phyloP scores from a whole-genome alignment of 768 basidiomycete species.

The Melanogaster broomeanus region DNA sequence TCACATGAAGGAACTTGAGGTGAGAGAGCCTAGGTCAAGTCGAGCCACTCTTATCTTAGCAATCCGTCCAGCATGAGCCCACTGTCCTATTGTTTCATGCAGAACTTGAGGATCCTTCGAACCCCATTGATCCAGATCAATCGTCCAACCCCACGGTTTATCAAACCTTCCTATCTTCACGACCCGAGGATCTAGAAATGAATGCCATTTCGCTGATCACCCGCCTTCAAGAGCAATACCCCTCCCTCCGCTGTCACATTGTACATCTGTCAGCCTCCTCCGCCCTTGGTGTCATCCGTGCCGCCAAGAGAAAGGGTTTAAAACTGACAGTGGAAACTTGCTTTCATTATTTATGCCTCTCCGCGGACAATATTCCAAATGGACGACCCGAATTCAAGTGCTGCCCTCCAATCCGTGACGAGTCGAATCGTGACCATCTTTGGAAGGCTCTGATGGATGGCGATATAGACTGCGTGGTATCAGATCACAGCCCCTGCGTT shows the following conservation, averaged over 20 bases:
- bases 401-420: constrained; percentile 88
- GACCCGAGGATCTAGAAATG: constrained; percentile 78
- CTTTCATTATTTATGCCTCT: constrained; percentile 91
- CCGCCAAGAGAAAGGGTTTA: constrained; percentile 62
- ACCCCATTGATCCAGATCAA: constrained; percentile 13
- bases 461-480: constrained; percentile 89
- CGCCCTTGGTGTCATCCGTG: constrained; percentile 75
- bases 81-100: constrained; percentile 91
- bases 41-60: constrained; percentile 9
- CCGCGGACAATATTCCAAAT: constrained; percentile 69
- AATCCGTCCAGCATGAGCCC: constrained; percentile 50
- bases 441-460: constrained; percentile 85
- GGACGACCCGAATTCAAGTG: constrained; percentile 91
- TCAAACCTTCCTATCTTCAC: constrained; percentile 81
- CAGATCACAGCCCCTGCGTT: constrained; percentile 94
- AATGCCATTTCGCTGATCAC: constrained; percentile 82
- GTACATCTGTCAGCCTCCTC: constrained; percentile 91
- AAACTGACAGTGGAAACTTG: constrained; percentile 94
- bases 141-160: constrained; percentile 58
- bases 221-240: constrained; percentile 59
- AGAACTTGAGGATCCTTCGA: constrained; percentile 58
- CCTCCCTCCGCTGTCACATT: constrained; percentile 82
- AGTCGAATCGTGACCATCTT: constrained; percentile 68
- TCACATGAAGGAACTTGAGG: constrained; percentile 79
- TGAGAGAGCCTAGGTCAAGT: constrained; percentile 25